A percentile compares a stretch with the other conserved stretches of the same genome.
Conservation (phyloP, 2,329 filamentous ascomycete species). For the Aspergillus texensis region DNA sequence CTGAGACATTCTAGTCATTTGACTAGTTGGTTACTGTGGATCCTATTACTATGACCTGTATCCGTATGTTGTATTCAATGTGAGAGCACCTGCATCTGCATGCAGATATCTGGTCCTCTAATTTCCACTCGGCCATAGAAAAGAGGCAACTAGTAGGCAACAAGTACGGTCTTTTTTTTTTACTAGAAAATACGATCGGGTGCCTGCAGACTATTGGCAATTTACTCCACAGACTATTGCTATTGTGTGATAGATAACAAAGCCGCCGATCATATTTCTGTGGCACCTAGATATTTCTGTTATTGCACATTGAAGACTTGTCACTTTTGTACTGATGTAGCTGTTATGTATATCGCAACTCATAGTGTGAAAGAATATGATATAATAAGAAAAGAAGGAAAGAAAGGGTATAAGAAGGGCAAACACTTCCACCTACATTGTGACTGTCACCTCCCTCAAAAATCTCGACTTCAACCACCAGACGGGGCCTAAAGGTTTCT, state of each 20-base stretch:
- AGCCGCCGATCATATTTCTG: not conserved
- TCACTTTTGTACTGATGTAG: not conserved
- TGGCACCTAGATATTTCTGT: not conserved
- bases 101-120: not conserved
- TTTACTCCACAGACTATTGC: no score
- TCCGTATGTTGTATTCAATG: not conserved
- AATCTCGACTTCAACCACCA: not conserved
- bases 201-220: not conserved
- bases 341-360: not conserved
- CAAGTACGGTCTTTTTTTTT: not conserved
- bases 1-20: not conserved
- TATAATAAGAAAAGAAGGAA: not conserved
- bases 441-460: not conserved
- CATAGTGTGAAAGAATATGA: no score
- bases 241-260: not conserved
- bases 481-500: not conserved
- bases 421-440: not conserved
- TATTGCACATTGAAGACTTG: not conserved
- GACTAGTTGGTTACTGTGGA: not conserved
- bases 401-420: not conserved
- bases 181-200: not conserved
- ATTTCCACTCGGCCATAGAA: not conserved
- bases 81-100: not conserved
- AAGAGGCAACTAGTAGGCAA: not conserved
- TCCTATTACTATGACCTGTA: not conserved